Evolutionary conservation across 495 filamentous ascomycete species (phyloP).

Genomic region (Aspergillus sclerotioniger): DNA sequence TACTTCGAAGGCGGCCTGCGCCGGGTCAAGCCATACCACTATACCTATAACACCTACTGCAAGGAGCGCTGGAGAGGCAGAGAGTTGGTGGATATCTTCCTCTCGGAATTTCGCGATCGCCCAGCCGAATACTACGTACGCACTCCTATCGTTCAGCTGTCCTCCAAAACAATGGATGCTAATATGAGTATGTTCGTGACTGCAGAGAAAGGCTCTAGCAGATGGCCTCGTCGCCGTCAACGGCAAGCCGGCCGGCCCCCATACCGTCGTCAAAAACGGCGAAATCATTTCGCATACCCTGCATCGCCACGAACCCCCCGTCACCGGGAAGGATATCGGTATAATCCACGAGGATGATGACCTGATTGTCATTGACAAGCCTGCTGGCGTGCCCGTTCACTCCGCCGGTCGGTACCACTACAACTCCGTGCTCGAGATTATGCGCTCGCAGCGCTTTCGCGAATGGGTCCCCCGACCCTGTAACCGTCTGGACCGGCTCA

Average conservation of each 20-base stretch:
- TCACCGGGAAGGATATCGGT: slow-evolving; percentile 72
- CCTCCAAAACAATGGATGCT: neutral
- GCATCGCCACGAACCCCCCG: slow-evolving; percentile 93
- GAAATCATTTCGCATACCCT: slow-evolving; percentile 89
- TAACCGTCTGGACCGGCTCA: slow-evolving; percentile 90
- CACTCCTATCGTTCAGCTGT: neutral
- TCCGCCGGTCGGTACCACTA: slow-evolving; percentile 92
- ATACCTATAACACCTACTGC: slow-evolving; percentile 90
- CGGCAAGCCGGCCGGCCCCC: slow-evolving; percentile 58
- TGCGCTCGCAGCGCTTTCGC: slow-evolving; percentile 72
- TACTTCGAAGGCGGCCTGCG: slow-evolving; percentile 75
- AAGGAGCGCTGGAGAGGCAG: slow-evolving; percentile 86
- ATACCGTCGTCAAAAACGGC: slow-evolving; percentile 68
- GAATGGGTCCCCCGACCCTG: slow-evolving; percentile 76
- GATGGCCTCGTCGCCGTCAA: slow-evolving; percentile 71
- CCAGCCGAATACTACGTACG: slow-evolving; percentile 81
- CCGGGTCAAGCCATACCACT: slow-evolving; percentile 80
- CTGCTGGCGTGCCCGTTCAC: slow-evolving; percentile 90
- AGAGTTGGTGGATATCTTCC: slow-evolving; percentile 75
- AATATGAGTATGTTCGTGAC: slow-evolving; percentile 8
- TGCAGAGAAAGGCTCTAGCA: slow-evolving; percentile 73
- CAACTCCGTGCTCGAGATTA: slow-evolving; percentile 91
- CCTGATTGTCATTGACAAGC: slow-evolving; percentile 95
- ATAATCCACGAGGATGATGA: slow-evolving; percentile 88
- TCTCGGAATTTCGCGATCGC: slow-evolving; percentile 82